These are phyloP conservation scores for Aspergillus costaricaensis DNA, from an alignment of 2,329 filamentous ascomycete genomes.

Conservation along the genomic window DNA sequence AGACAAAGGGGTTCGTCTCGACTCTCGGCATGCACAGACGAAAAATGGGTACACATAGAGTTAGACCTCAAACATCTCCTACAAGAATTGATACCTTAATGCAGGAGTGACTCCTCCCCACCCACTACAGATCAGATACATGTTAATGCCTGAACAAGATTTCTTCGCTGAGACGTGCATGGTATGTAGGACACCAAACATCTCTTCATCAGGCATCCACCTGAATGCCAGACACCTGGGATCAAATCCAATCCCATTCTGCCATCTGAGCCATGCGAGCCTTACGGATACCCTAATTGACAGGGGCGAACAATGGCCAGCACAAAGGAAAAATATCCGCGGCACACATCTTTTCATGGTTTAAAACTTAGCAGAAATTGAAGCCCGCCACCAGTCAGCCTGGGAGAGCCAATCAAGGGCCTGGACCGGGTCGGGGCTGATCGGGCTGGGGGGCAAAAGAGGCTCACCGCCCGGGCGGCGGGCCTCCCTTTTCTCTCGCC, in stretches of 20 bases:
- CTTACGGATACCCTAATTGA: background rate
- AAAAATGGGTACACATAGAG: background rate
- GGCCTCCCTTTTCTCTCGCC: background rate
- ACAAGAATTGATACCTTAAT: background rate
- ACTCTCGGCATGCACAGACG: background rate
- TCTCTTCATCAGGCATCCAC: slow-evolving; percentile 4
- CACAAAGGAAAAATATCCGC: background rate
- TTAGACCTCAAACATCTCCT: background rate
- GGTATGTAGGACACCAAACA: background rate
- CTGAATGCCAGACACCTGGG: background rate
- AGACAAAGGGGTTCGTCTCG: background rate
- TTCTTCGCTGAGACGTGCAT: background rate
- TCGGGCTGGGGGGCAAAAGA: slow-evolving; percentile 13
- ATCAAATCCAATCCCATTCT: background rate
- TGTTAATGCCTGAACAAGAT: background rate
- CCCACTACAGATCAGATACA: background rate
- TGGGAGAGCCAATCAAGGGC: slow-evolving; percentile 5
- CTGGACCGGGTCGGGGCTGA: background rate
- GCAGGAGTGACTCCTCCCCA: background rate
- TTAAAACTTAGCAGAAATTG: background rate
- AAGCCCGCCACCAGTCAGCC: background rate
- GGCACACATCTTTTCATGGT: background rate
- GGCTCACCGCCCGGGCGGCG: slow-evolving; percentile 6
- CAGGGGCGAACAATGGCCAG: background rate
- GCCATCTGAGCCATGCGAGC: background rate